Conservation (phyloP, 2,329 filamentous ascomycete genomes). For the Thelonectria olida region DNA sequence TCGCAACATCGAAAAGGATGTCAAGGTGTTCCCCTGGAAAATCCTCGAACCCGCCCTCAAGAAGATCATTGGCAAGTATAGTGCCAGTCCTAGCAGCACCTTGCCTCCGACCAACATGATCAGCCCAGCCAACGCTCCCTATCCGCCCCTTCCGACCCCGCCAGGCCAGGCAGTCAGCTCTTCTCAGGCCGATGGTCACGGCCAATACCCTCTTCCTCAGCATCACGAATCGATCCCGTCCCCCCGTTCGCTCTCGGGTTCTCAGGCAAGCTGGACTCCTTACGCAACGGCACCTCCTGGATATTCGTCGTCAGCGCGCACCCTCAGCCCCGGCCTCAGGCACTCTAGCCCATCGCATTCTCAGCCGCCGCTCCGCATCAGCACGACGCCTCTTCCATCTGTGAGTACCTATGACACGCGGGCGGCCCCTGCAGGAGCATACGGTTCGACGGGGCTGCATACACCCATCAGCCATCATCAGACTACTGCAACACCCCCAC, state of each 20-base stretch:
- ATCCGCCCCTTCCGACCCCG: constrained; percentile 58
- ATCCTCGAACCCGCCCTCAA: constrained; percentile 86
- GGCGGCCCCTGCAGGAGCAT: constrained; percentile 45
- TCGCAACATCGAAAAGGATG: constrained; percentile 97
- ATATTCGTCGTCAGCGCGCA: constrained; percentile 50
- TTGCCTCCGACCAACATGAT: constrained; percentile 52
- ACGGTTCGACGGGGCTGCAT: constrained; percentile 51
- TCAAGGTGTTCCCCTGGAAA: constrained; percentile 98
- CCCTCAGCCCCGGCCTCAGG: constrained; percentile 52
- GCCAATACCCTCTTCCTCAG: constrained; percentile 52
- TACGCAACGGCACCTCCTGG: constrained; percentile 50
- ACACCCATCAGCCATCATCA: constrained; percentile 51
- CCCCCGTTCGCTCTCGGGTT: constrained; percentile 60
- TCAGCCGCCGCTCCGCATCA: constrained; percentile 48
- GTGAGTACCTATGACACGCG: constrained; percentile 52
- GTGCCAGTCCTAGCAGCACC: constrained; percentile 56
- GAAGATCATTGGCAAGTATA: constrained; percentile 99
- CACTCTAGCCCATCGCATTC: constrained; percentile 47
- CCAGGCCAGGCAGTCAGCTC: constrained; percentile 48
- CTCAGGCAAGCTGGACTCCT: constrained; percentile 57
- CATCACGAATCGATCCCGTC: constrained; percentile 62
- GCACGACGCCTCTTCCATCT: constrained; percentile 50
- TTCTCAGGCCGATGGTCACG: constrained; percentile 45
- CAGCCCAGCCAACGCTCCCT: constrained; percentile 51
- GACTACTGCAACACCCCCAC: constrained; percentile 48